Evolutionary conservation across 306 rosid genomes (phyloP), one percentile per base, ranked within the genome.

Genomic region (Medicago ruthenica): DNA sequence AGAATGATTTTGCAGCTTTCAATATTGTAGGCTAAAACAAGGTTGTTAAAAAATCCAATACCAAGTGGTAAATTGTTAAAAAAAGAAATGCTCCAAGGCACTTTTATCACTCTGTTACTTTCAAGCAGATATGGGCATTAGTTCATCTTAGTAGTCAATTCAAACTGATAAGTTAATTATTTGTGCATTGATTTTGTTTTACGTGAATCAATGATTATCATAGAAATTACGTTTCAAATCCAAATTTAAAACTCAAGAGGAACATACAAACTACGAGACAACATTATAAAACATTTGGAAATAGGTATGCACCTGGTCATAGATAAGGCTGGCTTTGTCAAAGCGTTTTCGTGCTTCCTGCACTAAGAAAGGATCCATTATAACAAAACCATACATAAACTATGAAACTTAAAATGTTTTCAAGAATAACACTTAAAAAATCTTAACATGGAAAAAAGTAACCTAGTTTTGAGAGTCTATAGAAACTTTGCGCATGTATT

Each of bases 281-380:
- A 67, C 45, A 60, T 18, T 51, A 77, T 36, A 68, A 67, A 74
- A 58, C 69, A 81, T n/a, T 7, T 63, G 12, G 75, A n/a, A 74
- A 41, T 24, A 27, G 50, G 70, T 42, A 77, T 59, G 85, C 73
- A 96, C 99, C 98, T 96, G 99, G 76, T 96, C 99, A 80, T 96
- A 96, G 76, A 87, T 83, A 88, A 96, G 97, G 82, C 97, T 92
- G 71, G 98, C 99, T 85, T 90, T 96, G 86, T 96, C 99, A 81
- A 96, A 96, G 70, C 86, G 98, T 70, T 92, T 96, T 50, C 99
- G 91, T n/a, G 98, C 96, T 85, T 96, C 99, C 99, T 96, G 96
- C 89, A 89, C 83, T 70, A 83, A 80, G 77, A 71, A 74, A 81
- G 70, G 74, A 82, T 60, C 84, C 79, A 81, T 86, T 74, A 83